Percentiles rank a stretch among this genome's conserved stretches.
Conservation (phyloP, 352 stramenopile species). For the Globisporangium barbulae region DNA sequence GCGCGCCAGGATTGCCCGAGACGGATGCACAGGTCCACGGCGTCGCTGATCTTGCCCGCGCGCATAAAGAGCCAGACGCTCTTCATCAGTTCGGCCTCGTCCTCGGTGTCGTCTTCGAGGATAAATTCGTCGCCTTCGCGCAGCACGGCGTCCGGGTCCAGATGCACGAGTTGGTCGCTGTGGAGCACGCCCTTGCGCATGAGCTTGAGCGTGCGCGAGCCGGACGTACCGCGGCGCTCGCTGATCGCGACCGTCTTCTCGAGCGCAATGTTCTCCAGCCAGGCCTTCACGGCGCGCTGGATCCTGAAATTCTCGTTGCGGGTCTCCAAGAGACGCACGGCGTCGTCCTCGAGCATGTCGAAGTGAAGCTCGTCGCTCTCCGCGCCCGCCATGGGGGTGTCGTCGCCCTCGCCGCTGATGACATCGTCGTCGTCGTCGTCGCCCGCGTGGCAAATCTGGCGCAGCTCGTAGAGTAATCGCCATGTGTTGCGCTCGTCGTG, state of each 20-base stretch:
- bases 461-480: constrained; percentile 70
- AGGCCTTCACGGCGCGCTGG: constrained; percentile 66
- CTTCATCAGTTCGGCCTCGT: constrained; percentile 76
- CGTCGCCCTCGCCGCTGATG: constrained; percentile 27
- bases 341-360: constrained; percentile 80
- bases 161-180: constrained; percentile 26
- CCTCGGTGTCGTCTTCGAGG: constrained; percentile 73
- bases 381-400: constrained; percentile 30
- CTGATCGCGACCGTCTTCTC: constrained; percentile 60
- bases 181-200: constrained; percentile 47
- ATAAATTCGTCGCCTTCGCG: constrained; percentile 61
- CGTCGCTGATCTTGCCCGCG: constrained; percentile 58
- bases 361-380: constrained; percentile 51
- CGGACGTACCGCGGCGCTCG: constrained; percentile 45
- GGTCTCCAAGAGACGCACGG: constrained; percentile 53
- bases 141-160: constrained; percentile 73
- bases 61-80: constrained; percentile 73
- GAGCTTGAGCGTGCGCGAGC: constrained; percentile 61
- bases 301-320: constrained; percentile 66
- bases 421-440: constrained; percentile 26
- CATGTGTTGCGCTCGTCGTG: constrained; percentile 84
- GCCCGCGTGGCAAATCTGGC: constrained; percentile 47
- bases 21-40: constrained; percentile 70
- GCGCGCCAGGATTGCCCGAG: constrained; percentile 76
- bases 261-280: constrained; percentile 79